A percentile compares a stretch with the other conserved stretches of the same genome.
These are phyloP conservation scores for Penicillium paxilli DNA, from an alignment of 495 filamentous ascomycete species.

Conservation along the genomic window DNA sequence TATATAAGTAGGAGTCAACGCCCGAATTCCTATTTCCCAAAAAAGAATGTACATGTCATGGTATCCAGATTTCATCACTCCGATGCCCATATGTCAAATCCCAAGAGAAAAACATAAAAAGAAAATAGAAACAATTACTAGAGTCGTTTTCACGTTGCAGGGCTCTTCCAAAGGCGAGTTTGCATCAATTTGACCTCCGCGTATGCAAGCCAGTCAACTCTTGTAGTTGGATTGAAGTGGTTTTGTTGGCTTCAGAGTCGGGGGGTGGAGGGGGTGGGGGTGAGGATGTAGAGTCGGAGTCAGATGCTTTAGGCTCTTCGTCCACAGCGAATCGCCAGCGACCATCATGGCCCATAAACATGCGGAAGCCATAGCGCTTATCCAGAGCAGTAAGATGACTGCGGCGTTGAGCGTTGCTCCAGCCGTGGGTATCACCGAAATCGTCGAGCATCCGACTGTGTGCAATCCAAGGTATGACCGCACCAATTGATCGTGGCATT, in stretches of 20 bases:
- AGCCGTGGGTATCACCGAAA: constrained; percentile 33
- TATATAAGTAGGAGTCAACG: constrained; percentile 2
- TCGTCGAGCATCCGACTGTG: constrained; percentile 42
- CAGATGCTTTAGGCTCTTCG: constrained; percentile 27
- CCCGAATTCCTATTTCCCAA: background rate
- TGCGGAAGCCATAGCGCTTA: constrained; percentile 40
- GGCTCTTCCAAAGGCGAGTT: background rate
- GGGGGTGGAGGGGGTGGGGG: background rate
- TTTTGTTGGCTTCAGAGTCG: constrained; percentile 13
- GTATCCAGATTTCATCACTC: background rate
- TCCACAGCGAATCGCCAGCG: constrained; percentile 41
- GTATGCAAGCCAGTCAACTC: constrained; percentile 10
- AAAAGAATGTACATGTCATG: constrained; percentile 11
- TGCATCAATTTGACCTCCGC: constrained; percentile 4
- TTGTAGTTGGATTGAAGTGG: constrained; percentile 18
- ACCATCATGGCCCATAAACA: constrained; percentile 33
- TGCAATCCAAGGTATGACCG: constrained; percentile 41
- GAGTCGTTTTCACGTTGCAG: background rate
- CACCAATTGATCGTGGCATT: constrained; percentile 41
- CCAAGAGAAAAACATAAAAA: constrained; percentile 4
- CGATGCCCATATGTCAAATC: no score
- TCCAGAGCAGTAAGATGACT: constrained; percentile 27
- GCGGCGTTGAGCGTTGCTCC: constrained; percentile 33
- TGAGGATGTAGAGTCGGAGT: background rate
- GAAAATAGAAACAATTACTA: background rate